Conservation (phyloP, 192 early-diverging fungal genomes). For the Cladochytrium replicatum region DNA sequence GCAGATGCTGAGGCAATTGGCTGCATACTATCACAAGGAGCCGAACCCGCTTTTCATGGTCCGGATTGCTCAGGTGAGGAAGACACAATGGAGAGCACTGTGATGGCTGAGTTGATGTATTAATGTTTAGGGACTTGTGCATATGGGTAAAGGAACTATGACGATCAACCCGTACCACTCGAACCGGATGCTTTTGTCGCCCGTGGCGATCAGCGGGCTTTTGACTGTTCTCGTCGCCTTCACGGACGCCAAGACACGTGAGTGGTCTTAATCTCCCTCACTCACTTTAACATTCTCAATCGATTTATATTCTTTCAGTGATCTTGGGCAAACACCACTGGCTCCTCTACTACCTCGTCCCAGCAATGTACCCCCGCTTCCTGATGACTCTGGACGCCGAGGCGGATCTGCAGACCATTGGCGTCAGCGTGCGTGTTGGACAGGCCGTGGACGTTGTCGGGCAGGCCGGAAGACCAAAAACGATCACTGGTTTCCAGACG, state of each 20-base stretch:
- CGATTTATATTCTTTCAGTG: slow-evolving; percentile 29
- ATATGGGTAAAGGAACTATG: slow-evolving; percentile 99
- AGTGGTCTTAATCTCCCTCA: slow-evolving; percentile 12
- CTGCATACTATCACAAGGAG: slow-evolving; percentile 95
- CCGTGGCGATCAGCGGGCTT: slow-evolving; percentile 76
- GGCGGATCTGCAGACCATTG: slow-evolving; percentile 71
- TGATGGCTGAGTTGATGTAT: not conserved
- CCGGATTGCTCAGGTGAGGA: slow-evolving; percentile 63
- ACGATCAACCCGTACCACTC: slow-evolving; percentile 92
- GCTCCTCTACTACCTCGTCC: slow-evolving; percentile 85
- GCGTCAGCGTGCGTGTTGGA: slow-evolving; percentile 89
- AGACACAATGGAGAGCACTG: not conserved
- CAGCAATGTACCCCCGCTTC: slow-evolving; percentile 96
- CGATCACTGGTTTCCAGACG: slow-evolving; percentile 98
- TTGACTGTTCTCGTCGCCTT: slow-evolving; percentile 85
- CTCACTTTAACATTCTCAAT: slow-evolving; percentile 4
- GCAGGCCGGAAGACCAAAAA: slow-evolving; percentile 96
- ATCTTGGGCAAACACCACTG: slow-evolving; percentile 87
- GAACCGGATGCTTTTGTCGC: slow-evolving; percentile 85
- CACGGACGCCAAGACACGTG: slow-evolving; percentile 78
- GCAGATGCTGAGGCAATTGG: slow-evolving; percentile 94
- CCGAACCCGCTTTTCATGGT: slow-evolving; percentile 77
- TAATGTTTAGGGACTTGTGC: slow-evolving; percentile 54
- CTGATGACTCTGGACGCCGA: slow-evolving; percentile 94
- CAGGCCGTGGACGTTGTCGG: slow-evolving; percentile 99